phyloP scores from a whole-genome alignment of 2,329 filamentous ascomycete species.

The Botrytis byssoidea region DNA sequence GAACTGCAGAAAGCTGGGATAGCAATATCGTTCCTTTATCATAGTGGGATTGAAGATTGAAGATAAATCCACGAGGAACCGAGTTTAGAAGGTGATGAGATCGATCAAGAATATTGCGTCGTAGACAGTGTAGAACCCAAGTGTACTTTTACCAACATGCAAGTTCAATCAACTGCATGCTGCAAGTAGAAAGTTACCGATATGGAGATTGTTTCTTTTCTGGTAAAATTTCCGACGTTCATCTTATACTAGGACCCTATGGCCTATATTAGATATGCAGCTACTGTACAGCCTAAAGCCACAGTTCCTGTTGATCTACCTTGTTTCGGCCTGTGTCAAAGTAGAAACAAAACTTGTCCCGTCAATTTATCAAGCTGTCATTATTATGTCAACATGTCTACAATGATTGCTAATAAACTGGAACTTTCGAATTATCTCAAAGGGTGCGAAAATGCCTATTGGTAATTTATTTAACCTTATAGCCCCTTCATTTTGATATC shows the following conservation, averaged over 20 bases:
- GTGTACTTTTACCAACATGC: background rate
- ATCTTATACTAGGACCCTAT: background rate
- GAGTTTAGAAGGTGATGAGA: background rate
- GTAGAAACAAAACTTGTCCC: background rate
- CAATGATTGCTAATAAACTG: background rate
- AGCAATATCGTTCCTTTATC: background rate
- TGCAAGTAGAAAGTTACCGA: background rate
- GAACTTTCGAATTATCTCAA: background rate
- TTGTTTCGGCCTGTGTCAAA: background rate
- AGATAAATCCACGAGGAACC: background rate
- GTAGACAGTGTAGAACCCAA: background rate
- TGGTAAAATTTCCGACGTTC: background rate
- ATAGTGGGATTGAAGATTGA: slow-evolving; percentile 3
- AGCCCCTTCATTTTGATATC: slow-evolving; percentile 3
- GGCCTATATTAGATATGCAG: background rate
- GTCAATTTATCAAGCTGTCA: background rate
- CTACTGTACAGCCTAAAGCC: background rate
- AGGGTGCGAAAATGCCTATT: background rate
- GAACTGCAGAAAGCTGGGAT: slow-evolving; percentile 3
- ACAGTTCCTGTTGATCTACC: background rate
- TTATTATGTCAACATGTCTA: background rate
- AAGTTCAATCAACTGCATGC: background rate
- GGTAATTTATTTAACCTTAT: background rate
- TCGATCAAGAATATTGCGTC: background rate
- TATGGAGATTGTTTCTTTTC: background rate